Evolutionary conservation across 768 basidiomycete species (phyloP).

Genomic region (Boletus rufocinnamomeus): DNA sequence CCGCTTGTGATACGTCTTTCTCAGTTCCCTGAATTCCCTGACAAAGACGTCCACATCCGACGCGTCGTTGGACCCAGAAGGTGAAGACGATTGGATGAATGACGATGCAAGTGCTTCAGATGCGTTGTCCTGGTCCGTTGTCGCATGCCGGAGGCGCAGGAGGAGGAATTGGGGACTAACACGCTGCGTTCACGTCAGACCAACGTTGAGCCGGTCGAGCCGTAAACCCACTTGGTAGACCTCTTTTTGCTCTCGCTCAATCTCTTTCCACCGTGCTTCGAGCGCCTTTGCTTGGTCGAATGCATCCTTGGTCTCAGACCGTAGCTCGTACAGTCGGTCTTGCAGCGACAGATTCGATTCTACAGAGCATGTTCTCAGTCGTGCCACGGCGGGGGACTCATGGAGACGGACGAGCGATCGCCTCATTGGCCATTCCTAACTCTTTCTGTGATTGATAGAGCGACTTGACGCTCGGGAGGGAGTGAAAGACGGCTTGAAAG

Average conservation of each 20-base stretch:
- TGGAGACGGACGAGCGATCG: slow-evolving; percentile 71
- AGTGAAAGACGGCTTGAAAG: slow-evolving; percentile 87
- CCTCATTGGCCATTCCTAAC: slow-evolving; percentile 81
- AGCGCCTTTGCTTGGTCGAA: slow-evolving; percentile 85
- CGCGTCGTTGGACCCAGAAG: slow-evolving; percentile 29
- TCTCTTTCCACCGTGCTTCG: slow-evolving; percentile 80
- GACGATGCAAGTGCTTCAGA: slow-evolving; percentile 84
- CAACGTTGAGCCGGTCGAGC: slow-evolving; percentile 1
- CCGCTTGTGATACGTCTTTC: slow-evolving; percentile 93
- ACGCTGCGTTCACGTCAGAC: slow-evolving; percentile 50
- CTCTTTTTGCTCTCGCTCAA: slow-evolving; percentile 87
- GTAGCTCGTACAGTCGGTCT: slow-evolving; percentile 70
- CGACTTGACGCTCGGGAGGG: slow-evolving; percentile 69
- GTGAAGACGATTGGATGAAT: slow-evolving; percentile 68
- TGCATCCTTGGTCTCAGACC: slow-evolving; percentile 81
- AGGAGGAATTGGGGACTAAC: slow-evolving; percentile 86
- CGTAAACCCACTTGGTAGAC: slow-evolving; percentile 71
- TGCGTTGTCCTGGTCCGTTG: slow-evolving; percentile 85
- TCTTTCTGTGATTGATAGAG: slow-evolving; percentile 77
- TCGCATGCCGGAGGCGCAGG: slow-evolving; percentile 83
- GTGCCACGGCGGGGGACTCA: not conserved
- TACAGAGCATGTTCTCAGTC: slow-evolving; percentile 34
- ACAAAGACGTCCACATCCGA: slow-evolving; percentile 83
- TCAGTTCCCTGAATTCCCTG: slow-evolving; percentile 78
- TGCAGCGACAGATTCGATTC: slow-evolving; percentile 77